Percentiles rank a stretch among this genome's conserved stretches.
Conservation (phyloP, 768 basidiomycete genomes). For the Phlebiopsis gigantea region DNA sequence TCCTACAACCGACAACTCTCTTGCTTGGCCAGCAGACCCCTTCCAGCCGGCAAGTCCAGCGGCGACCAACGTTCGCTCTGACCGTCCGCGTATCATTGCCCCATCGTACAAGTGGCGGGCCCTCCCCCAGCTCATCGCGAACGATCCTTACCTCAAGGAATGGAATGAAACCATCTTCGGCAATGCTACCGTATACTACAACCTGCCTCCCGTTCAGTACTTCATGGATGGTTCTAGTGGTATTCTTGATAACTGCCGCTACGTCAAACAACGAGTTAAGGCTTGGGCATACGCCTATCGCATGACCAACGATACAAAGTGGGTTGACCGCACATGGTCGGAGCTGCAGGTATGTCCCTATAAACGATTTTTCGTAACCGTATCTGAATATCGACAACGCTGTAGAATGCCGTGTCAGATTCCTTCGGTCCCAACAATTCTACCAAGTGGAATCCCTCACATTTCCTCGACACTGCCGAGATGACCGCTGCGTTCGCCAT, state of each 20-base stretch:
- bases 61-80: conserved; percentile 57
- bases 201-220: conserved; percentile 62
- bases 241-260: conserved; percentile 85
- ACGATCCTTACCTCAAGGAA: conserved; percentile 76
- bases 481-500: conserved; percentile 84
- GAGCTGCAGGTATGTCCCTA: conserved; percentile 75
- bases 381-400: conserved; percentile 47
- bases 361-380: neutral
- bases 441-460: conserved; percentile 78
- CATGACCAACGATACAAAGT: conserved; percentile 88
- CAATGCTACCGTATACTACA: conserved; percentile 77
- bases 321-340: conserved; percentile 78
- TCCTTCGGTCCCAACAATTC: conserved; percentile 61
- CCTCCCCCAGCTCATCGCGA: conserved; percentile 68
- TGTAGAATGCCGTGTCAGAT: conserved; percentile 43
- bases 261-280: conserved; percentile 88
- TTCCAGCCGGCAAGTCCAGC: conserved; percentile 61
- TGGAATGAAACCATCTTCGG: conserved; percentile 92
- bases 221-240: conserved; percentile 79
- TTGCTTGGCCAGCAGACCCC: conserved; percentile 78
- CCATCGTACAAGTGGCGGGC: conserved; percentile 89
- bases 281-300: conserved; percentile 87
- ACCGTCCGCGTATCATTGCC: conserved; percentile 89
- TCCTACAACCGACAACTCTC: conserved; percentile 40
- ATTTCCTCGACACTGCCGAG: conserved; percentile 95